These are phyloP conservation scores for Macrophomina phaseolina DNA, from an alignment of 2,329 filamentous ascomycete species.

Conservation along the genomic window DNA sequence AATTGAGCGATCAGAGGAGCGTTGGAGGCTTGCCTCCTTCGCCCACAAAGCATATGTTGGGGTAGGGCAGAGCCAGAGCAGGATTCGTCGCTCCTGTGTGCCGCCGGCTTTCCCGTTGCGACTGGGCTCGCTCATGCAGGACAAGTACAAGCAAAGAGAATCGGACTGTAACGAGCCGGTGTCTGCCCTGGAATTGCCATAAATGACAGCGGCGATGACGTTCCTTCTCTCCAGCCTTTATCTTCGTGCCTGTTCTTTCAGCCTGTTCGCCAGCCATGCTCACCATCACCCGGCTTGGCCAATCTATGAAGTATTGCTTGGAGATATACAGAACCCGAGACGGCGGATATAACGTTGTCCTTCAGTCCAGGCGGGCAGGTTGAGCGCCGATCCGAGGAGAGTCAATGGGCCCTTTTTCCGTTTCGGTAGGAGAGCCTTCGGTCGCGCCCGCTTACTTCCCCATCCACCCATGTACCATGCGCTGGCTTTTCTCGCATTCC, in stretches of 20 bases:
- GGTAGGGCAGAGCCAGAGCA: neutral
- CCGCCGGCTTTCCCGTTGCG: neutral
- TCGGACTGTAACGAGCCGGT: neutral
- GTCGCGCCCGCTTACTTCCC: too few species aligned
- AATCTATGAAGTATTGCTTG: neutral
- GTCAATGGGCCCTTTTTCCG: too few species aligned
- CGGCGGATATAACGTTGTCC: neutral
- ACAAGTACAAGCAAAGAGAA: neutral
- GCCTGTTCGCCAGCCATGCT: neutral
- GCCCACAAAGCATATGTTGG: conserved; percentile 1
- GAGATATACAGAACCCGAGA: neutral
- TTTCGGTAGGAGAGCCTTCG: too few species aligned
- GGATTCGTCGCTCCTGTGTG: neutral
- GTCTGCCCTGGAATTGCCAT: neutral
- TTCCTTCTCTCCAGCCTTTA: neutral
- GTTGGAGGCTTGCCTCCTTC: neutral
- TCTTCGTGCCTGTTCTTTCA: neutral
- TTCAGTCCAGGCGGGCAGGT: too few species aligned
- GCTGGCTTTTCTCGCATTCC: too few species aligned
- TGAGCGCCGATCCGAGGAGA: too few species aligned
- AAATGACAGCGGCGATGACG: neutral
- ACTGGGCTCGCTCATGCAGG: conserved; percentile 1
- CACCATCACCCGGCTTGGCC: neutral
- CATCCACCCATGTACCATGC: too few species aligned
- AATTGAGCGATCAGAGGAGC: neutral